A percentile compares a stretch with the other conserved stretches of the same genome.
These are phyloP conservation scores for Diaporthe sp. DNA, from an alignment of 2,329 filamentous ascomycete genomes.

Conservation along the genomic window DNA sequence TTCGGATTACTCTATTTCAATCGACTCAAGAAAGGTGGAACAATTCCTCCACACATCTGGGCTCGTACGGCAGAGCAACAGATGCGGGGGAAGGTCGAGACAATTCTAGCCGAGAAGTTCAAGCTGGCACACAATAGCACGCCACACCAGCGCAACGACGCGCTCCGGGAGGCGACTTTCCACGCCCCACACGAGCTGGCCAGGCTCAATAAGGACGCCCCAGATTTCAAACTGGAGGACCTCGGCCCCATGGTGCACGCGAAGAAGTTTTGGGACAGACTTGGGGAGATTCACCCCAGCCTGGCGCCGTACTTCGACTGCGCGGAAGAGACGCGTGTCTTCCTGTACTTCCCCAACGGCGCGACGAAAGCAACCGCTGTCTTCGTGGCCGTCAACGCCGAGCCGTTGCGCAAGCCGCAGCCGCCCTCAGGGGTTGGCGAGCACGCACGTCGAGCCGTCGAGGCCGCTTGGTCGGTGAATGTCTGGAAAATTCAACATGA, in stretches of 20 bases:
- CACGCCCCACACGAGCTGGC: conserved; percentile 19
- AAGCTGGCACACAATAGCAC: background rate
- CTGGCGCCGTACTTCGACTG: background rate
- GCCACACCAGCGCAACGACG: background rate
- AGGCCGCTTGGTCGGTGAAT: fast-evolving
- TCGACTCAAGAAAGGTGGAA: background rate
- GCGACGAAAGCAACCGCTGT: background rate
- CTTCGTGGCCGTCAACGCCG: conserved; percentile 28
- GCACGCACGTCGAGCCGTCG: fast-evolving
- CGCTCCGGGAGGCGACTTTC: conserved; percentile 16
- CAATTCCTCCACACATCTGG: background rate
- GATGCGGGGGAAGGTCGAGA: background rate
- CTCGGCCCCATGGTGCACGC: background rate
- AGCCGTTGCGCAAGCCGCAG: background rate
- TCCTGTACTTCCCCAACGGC: conserved; percentile 7
- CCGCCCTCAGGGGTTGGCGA: fast-evolving
- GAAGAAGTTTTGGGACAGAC: background rate
- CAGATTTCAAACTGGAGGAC: conserved; percentile 11
- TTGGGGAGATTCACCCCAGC: too few relatives aligned
- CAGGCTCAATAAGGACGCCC: conserved; percentile 24
- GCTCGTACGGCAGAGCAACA: background rate
- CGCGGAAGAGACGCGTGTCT: conserved; percentile 13
- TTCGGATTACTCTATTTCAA: fast-evolving
- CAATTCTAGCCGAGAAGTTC: background rate
- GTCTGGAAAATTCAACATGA: background rate